A percentile compares a stretch with the other conserved stretches of the same genome.
phyloP scores from a whole-genome alignment of 768 basidiomycete species.

The Calocera viscosa region DNA sequence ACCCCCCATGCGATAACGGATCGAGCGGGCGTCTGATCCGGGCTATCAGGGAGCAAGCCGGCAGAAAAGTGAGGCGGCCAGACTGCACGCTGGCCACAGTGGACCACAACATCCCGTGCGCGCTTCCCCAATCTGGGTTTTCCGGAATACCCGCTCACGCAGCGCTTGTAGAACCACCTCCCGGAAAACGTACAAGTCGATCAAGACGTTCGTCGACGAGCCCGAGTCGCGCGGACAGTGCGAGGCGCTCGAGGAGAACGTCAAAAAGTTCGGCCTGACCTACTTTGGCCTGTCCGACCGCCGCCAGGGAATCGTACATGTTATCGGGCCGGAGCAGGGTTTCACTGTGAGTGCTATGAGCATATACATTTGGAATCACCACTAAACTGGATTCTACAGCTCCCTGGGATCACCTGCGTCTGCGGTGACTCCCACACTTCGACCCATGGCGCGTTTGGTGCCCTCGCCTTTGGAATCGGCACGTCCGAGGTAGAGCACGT shows the following conservation, averaged over 20 bases:
- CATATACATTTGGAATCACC: neutral
- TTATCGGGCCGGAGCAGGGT: slow-evolving; percentile 89
- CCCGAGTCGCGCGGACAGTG: slow-evolving; percentile 79
- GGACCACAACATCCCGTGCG: slow-evolving; percentile 79
- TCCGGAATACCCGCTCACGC: neutral
- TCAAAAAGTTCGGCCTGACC: slow-evolving; percentile 81
- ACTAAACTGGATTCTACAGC: slow-evolving; percentile 27
- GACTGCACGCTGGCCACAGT: slow-evolving; percentile 85
- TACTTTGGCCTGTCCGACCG: slow-evolving; percentile 86
- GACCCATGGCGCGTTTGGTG: slow-evolving; percentile 87
- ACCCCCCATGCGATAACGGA: slow-evolving; percentile 1
- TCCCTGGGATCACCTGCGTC: slow-evolving; percentile 69
- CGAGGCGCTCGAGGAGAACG: slow-evolving; percentile 72
- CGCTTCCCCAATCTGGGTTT: slow-evolving; percentile 15
- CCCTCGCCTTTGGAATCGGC: slow-evolving; percentile 84
- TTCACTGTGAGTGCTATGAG: slow-evolving; percentile 48
- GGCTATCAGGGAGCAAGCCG: slow-evolving; percentile 49
- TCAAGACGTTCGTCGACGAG: slow-evolving; percentile 64
- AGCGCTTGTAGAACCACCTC: slow-evolving; percentile 43
- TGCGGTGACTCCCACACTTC: slow-evolving; percentile 92
- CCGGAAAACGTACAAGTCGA: slow-evolving; percentile 60
- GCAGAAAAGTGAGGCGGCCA: slow-evolving; percentile 63
- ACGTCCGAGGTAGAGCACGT: slow-evolving; percentile 93
- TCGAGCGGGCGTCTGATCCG: slow-evolving; percentile 10
- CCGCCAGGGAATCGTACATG: slow-evolving; percentile 76